Percentiles rank a stretch among this genome's conserved stretches.
Evolutionary conservation across 768 basidiomycete genomes (phyloP).

Genomic region (Panus rudis): DNA sequence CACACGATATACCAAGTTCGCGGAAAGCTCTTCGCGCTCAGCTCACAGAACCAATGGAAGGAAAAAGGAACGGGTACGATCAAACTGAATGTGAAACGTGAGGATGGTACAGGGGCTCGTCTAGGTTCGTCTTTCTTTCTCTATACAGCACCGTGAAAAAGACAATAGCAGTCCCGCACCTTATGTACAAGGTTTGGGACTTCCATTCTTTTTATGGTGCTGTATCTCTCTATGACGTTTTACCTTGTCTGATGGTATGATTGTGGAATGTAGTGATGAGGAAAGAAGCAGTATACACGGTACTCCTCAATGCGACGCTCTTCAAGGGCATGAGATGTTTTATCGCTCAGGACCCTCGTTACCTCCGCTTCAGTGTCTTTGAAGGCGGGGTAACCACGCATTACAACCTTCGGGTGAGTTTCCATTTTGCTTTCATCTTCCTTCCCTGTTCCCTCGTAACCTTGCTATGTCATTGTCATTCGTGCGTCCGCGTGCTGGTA

Average conservation of each 20-base stretch:
- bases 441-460: not conserved
- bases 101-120: slow-evolving; percentile 63
- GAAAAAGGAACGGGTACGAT: slow-evolving; percentile 70
- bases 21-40: slow-evolving; percentile 65
- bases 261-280: slow-evolving; percentile 56
- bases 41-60: slow-evolving; percentile 59
- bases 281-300: slow-evolving; percentile 73
- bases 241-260: not conserved
- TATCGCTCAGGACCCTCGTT: slow-evolving; percentile 72
- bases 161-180: too few species aligned
- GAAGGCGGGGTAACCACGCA: slow-evolving; percentile 54
- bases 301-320: slow-evolving; percentile 67
- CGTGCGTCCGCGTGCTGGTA: not conserved
- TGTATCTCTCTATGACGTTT: not conserved
- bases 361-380: slow-evolving; percentile 69
- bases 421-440: not conserved
- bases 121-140: slow-evolving; percentile 46
- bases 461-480: not conserved
- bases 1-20: slow-evolving; percentile 70
- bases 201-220: too few species aligned
- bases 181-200: too few species aligned
- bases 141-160: too few species aligned
- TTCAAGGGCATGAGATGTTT: slow-evolving; percentile 74
- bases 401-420: slow-evolving; percentile 67
- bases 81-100: slow-evolving; percentile 58